Conservation (phyloP, 164 flowering plant species). For the Magnolia kwangsiensis region DNA sequence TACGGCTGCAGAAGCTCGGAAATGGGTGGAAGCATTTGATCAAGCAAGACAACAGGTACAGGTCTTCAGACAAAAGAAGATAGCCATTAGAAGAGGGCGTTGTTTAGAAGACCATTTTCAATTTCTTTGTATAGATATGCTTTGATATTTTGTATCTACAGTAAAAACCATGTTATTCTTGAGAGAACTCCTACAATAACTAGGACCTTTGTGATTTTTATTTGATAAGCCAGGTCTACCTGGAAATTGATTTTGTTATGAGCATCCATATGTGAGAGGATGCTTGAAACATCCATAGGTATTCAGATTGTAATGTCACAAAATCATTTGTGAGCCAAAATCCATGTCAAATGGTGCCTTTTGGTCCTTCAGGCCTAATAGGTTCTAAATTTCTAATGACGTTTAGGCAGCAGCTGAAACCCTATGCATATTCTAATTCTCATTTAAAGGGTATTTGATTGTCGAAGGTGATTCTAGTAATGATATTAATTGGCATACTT, state of each 20-base stretch:
- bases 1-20: conserved; percentile 71
- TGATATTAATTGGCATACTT: too few relatives aligned
- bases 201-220: not conserved
- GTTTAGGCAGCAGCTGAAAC: too few relatives aligned
- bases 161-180: not conserved
- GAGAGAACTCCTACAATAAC: not conserved
- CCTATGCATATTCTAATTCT: too few relatives aligned
- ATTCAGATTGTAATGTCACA: not conserved
- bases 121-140: not conserved
- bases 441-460: too few relatives aligned
- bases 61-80: not conserved
- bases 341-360: not conserved
- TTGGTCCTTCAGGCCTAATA: not conserved
- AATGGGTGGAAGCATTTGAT: conserved; percentile 97
- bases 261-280: not conserved
- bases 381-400: not conserved
- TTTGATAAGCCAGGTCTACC: not conserved
- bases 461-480: too few relatives aligned
- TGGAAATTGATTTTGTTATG: not conserved
- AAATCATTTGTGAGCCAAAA: not conserved
- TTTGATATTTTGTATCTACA: not conserved
- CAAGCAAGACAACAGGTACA: conserved; percentile 87
- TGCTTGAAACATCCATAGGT: not conserved
- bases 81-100: too few relatives aligned
- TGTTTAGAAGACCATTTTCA: not conserved